Base-by-base conservation (phyloP, 768 basidiomycete genomes). In the Panellus pusillus region DNA sequence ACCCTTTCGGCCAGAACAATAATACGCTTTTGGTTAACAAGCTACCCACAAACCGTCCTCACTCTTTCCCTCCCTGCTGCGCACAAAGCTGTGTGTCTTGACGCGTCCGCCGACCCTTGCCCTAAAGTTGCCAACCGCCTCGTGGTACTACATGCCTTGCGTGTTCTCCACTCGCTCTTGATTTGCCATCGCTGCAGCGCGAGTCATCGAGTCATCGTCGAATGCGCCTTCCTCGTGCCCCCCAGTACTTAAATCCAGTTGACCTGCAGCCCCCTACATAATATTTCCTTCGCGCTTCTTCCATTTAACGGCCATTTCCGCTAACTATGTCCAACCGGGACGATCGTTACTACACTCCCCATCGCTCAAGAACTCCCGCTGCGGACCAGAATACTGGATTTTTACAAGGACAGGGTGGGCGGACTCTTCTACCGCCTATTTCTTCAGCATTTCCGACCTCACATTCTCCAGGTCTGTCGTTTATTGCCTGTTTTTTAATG, bases 391-490 rank as follows among this genome's bases (percentile, higher is more conserved):
- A 70, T 69, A 76, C 77, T 72, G 76, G 70, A 75, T 86, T 85
- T 79, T 83, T 87, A 77, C 80, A 81, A 75, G 83, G 84, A 79
- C 87, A 89, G 84, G 87, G 88, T 89, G 87, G 87, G 87, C 85
- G 87, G 83, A 82, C 85, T 79, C 81, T 87, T 78, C 83, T 89
- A 72, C 88, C 87, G 85, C 84, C 87, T 83, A 77, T 89, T 81
- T 80, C 83, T 83, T 79, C 84, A 74, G 82, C 82, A 66, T 86
- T 87, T 86, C 86, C 86, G 87, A 84, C 82, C 84, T 89, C 84
- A 86, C 86, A 79, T 83, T 87, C 85, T 86, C 82, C 87, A 89
- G 87, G 87, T 89, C 83, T 81, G 87, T 88, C 79, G 72, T 72
- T 72, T 74, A 78, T 67, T 73, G 76, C 66, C 78, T 71, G 74